Base-by-base conservation (phyloP, 441 rosid genomes). In the Sinapis alba region DNA sequence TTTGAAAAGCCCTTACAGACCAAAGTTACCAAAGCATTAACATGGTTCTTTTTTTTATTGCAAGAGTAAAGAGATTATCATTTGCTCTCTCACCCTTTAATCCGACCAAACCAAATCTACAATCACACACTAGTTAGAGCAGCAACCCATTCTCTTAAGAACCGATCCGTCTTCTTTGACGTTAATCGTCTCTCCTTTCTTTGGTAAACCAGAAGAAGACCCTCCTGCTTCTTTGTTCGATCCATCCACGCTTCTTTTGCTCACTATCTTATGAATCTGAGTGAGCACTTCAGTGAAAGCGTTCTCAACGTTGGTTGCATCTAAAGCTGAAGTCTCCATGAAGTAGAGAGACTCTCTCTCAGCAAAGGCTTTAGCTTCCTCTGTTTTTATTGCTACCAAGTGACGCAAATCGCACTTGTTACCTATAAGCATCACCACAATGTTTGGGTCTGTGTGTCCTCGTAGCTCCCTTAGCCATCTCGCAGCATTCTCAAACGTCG, bases 251-350 rank as follows among this genome's bases (percentile, higher is more conserved):
- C 78, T 80, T 69, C 75, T 36, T 74, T 62, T 79, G 32, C 84
- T 81, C 57, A 76, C 84, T 8, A 81, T 63, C 71, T 65, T 78
- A 11, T 84, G 76, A 34, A 81, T 83, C 82, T 83, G 84, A 47
- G 68, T 41, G 2, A 80, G 71, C 13, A 83, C 82, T 64, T 83
- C 78, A 0, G 74, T 71, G 62, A 83, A 83, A 3, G 82, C 83
- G 38, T 66, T 78, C 21, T 78, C 80, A 13, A 83, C 84, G 36
- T 80, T 83, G 13, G 80, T 80, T 30, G 86, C 73, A 15, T 71
- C 76, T n/a, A 83, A 10, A 1, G 82, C 85, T 41, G 85, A 83
- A 1, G 85, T 83, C 70, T 83, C 83, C 85, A 80, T 80, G 80
- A 83, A 83, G 28, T 77, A 83, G 0, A 83, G 78, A 2, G 78